These are phyloP conservation scores for Phaeoacremonium minimum DNA, from an alignment of 2,329 filamentous ascomycete species.

Conservation along the genomic window DNA sequence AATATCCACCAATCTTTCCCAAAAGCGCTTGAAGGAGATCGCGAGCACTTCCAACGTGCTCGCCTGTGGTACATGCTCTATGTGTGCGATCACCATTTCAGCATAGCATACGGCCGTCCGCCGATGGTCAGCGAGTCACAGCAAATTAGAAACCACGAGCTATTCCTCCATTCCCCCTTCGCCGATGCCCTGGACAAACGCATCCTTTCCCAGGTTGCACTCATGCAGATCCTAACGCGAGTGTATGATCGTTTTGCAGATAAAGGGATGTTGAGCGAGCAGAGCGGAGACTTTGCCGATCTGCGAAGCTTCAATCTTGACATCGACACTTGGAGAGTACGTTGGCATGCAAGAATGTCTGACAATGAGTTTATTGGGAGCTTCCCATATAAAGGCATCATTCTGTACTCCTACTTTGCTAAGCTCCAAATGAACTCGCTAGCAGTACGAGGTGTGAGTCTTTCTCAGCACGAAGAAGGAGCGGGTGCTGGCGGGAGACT, in stretches of 20 bases:
- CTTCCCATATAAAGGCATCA: slow-evolving; percentile 34
- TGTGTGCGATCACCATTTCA: slow-evolving; percentile 25
- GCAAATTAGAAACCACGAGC: slow-evolving; percentile 2
- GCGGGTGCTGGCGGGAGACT: slow-evolving; percentile 17
- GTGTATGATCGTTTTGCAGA: slow-evolving; percentile 13
- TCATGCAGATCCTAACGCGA: slow-evolving; percentile 14
- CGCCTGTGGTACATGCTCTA: slow-evolving; percentile 51
- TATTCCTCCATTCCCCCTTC: slow-evolving; percentile 46
- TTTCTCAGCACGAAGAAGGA: too few relatives aligned
- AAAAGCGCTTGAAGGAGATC: slow-evolving; percentile 38
- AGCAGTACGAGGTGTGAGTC: slow-evolving; percentile 37
- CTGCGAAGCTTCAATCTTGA: slow-evolving; percentile 33
- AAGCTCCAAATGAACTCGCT: slow-evolving; percentile 35
- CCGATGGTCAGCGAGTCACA: slow-evolving; percentile 15
- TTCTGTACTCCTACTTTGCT: slow-evolving; percentile 22
- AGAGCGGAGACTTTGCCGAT: slow-evolving; percentile 27
- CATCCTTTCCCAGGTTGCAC: slow-evolving; percentile 14
- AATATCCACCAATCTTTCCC: slow-evolving; percentile 50
- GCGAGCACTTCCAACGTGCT: slow-evolving; percentile 46
- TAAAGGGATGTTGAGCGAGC: slow-evolving; percentile 6
- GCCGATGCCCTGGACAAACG: slow-evolving; percentile 21
- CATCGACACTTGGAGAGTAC: slow-evolving; percentile 35
- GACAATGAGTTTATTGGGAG: slow-evolving; percentile 20
- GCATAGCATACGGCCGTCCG: slow-evolving; percentile 24
- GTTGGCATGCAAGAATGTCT: slow-evolving; percentile 23